Evolutionary conservation across 2,329 filamentous ascomycete genomes (phyloP), one percentile per base, ranked within the genome.

Genomic region (Curvularia sp.): DNA sequence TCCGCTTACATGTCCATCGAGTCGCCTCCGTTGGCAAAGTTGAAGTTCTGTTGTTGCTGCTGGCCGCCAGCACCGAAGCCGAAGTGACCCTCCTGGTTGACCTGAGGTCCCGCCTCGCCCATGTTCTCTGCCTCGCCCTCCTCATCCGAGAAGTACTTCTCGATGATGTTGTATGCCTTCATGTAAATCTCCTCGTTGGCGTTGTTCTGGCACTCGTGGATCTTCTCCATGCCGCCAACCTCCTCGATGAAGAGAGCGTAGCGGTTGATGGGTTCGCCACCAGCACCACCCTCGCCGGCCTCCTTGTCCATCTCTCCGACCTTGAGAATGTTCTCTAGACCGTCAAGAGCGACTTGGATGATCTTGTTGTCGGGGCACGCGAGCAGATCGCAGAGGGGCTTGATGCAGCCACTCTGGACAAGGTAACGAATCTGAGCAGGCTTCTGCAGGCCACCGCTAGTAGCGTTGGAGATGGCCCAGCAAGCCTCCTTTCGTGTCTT

Each of bases 101-200:
- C 85, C 71, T 87, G 85, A 61, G 91, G 87, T 61, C 86, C 89
- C 79, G 92, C 86, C 72, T 96, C 92, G 62, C 93, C 91, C 68
- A 93, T 93, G 71, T 76, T 76, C 65, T 93, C 93, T 47, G 81
- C 87, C 63, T 85, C 86, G 76, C 96, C 95, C 55, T 98, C 95
- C 69, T 99, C 95, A 74, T 99, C 95, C 0, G 93, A 97, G 84
- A 99, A 99, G 86, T 99, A 99, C 84, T 97, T 97, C 86, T 99
- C 95, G 69, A 99, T 99, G 81, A 99, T 99, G 86, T 96, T 98
- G 86, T 98, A 99, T 0, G 95, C 95, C 88, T 99, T 99, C 94
- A 99, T 98, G 86, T 99, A 99, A 71, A 99, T 99, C 82, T 99
- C 95, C 82, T 99, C 95, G 82, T 99, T 99, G 83, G 94, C 94